Conservation (phyloP, 1,284 basidiomycete genomes). For the Apiotrichum gamsii region DNA sequence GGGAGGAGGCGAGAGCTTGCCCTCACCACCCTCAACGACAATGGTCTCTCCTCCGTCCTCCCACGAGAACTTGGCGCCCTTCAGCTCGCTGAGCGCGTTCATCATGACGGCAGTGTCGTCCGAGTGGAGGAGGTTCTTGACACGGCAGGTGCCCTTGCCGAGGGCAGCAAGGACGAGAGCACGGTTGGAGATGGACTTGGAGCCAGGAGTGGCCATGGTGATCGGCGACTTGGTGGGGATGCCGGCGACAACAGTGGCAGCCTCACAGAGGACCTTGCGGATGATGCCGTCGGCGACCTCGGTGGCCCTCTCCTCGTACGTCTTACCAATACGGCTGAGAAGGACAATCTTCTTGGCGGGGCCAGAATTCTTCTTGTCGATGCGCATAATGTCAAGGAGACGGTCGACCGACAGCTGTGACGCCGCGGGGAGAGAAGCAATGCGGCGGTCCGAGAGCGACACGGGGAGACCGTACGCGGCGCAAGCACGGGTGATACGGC, state of each 20-base stretch:
- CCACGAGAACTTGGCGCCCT: slow-evolving; percentile 85
- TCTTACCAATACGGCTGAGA: slow-evolving; percentile 82
- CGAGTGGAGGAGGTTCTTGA: slow-evolving; percentile 88
- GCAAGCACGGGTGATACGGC: slow-evolving; percentile 72
- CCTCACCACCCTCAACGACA: slow-evolving; percentile 81
- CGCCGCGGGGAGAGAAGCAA: slow-evolving; percentile 64
- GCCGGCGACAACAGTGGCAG: slow-evolving; percentile 66
- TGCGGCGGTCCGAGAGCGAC: slow-evolving; percentile 66
- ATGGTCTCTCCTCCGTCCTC: slow-evolving; percentile 91
- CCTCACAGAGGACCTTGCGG: slow-evolving; percentile 68
- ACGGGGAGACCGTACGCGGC: slow-evolving; percentile 83
- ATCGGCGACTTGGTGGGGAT: slow-evolving; percentile 62
- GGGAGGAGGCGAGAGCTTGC: slow-evolving; percentile 68
- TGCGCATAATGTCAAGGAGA: slow-evolving; percentile 80
- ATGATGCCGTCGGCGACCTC: slow-evolving; percentile 76
- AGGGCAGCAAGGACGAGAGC: slow-evolving; percentile 91
- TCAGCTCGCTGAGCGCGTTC: slow-evolving; percentile 78
- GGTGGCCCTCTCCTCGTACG: slow-evolving; percentile 86
- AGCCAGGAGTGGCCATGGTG: slow-evolving; percentile 85
- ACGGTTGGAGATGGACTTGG: slow-evolving; percentile 95
- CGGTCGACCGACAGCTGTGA: slow-evolving; percentile 69
- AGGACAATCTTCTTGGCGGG: slow-evolving; percentile 88
- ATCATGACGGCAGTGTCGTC: slow-evolving; percentile 99
- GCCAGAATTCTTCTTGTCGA: slow-evolving; percentile 97
- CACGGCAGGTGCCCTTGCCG: slow-evolving; percentile 75